Evolutionary conservation across 768 basidiomycete species (phyloP), one percentile per base, ranked within the genome.

Genomic region (Mycena floridula): DNA sequence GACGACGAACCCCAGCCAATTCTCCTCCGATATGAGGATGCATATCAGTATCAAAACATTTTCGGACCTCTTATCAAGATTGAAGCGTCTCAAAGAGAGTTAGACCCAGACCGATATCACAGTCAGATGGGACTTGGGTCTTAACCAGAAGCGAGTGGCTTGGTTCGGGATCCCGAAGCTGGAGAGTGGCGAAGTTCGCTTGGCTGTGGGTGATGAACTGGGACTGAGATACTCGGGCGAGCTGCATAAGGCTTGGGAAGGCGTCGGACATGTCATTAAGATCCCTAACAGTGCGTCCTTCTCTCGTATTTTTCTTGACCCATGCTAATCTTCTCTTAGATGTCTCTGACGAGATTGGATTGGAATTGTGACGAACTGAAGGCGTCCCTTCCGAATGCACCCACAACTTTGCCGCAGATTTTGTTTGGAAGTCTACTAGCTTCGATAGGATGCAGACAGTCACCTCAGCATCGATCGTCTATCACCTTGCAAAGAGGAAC

Each of bases 401-500:
- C 0, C 91, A 94, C 59, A 89, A 90, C 54, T 98, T 96, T 57
- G 84, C 89, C 0, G 96, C 86, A 16, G 96, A 99, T 62, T 99
- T 98, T 57, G 95, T 99, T 4, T 99, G 96, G 96, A 99, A 99
- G 66, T 94, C 93, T 4, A 99, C 96, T 1, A 98, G 95, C 63
- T 99, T 99, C 57, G 96, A 99, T 62, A 77, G 96, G 40, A 99
- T 99, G 96, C 96, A 99, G 60, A 99, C 96, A 1, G 96, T 99
- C 43, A 99, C 96, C 0, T 99, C 96, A 7, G 96, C 96, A 8
- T 98, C 96, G 3, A 94, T 96, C 53, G 96, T 99, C 37, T 90
- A 98, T 63, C 95, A 99, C 60, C 82, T 99, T 16, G 93, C 93
- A 30, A 97, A 97, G 72, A 98, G 98, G 95, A 98, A 98, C 59